Evolutionary conservation across 345 rosid species (phyloP), one percentile per base, ranked within the genome.

Genomic region (Chamaenerion angustifolium): DNA sequence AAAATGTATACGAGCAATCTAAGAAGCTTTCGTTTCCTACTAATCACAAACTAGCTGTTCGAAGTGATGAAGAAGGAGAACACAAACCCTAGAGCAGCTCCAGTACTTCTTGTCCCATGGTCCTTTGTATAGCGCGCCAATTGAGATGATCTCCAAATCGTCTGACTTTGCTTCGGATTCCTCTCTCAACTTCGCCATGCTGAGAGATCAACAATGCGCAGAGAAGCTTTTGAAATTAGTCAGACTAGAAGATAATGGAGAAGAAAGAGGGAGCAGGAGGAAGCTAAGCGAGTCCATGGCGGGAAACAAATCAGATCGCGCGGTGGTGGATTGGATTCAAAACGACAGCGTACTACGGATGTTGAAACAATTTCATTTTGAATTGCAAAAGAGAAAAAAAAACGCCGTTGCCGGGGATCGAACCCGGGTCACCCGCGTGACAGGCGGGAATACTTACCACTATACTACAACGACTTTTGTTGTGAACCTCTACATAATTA

Each of bases 351-450:
- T 31, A 31, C 25, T 21, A n/a, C 25, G 4, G 37, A 31, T 5
- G 37, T 31, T 21, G 25, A 21, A 31, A 7, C 8, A 1, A 5
- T 3, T 8, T 16, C 19, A 23, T 46, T 46, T 1, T 6, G 14
- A 21, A 11, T 16, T 8, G 7, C 12, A 46, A 46, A 17, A 0
- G n/a, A 19, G 14, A 49, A 12, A 0, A 23, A 12, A 49, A 49
- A 47, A 9, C 92, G 81, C 93, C 87, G 82, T 72, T 80, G 87
- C 94, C 83, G 89, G 93, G 81, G 83, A 80, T 83, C 95, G 96
- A 87, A 82, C 93, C 83, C 88, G 85, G 90, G 89, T 83, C 94
- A 61, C 81, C 84, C 88, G 83, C 78, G 90, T 88, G 94, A 88
- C 85, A 79, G 90, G 85, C 94, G 79, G 80, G 77, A 77, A 88